These are phyloP conservation scores for Aureobasidium melanogenum DNA, from an alignment of 2,329 filamentous ascomycete genomes.

Conservation along the genomic window DNA sequence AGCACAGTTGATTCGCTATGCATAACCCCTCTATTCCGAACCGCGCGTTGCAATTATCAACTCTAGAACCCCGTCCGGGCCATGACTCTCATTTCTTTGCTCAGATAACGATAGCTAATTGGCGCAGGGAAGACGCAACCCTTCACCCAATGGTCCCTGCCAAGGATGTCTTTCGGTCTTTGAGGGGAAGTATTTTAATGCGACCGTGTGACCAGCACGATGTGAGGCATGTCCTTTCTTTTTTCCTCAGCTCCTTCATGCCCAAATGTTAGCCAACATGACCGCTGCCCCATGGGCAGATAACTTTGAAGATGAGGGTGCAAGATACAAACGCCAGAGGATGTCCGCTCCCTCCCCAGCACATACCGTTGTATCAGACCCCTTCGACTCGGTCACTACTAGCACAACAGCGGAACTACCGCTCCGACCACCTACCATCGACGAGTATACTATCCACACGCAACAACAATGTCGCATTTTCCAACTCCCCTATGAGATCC, in stretches of 20 bases:
- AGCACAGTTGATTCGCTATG: background rate
- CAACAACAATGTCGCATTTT: slow-evolving; percentile 11
- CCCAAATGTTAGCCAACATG: background rate
- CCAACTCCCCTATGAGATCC: slow-evolving; percentile 10
- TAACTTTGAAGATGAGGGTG: background rate
- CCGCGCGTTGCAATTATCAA: background rate
- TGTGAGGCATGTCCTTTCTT: background rate
- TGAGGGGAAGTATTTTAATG: slow-evolving; percentile 7
- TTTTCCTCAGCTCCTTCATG: background rate
- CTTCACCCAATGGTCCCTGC: background rate
- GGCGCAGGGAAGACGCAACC: background rate
- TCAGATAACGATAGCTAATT: slow-evolving; percentile 7
- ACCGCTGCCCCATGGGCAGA: background rate
- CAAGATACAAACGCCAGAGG: slow-evolving; percentile 7
- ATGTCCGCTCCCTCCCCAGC: slow-evolving; percentile 2
- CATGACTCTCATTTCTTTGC: slow-evolving; percentile 6
- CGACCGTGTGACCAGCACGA: slow-evolving; percentile 1
- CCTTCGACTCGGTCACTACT: background rate
- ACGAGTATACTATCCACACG: background rate
- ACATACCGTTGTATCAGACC: background rate
- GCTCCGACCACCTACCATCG: slow-evolving; percentile 15
- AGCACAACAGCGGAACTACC: slow-evolving; percentile 17
- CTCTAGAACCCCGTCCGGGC: background rate
- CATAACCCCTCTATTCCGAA: slow-evolving; percentile 4
- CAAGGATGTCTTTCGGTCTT: slow-evolving; percentile 8